Percentiles rank a stretch among this genome's conserved stretches.
phyloP scores from a whole-genome alignment of 371 early-diverging fungal genomes.

The Circinella minor region DNA sequence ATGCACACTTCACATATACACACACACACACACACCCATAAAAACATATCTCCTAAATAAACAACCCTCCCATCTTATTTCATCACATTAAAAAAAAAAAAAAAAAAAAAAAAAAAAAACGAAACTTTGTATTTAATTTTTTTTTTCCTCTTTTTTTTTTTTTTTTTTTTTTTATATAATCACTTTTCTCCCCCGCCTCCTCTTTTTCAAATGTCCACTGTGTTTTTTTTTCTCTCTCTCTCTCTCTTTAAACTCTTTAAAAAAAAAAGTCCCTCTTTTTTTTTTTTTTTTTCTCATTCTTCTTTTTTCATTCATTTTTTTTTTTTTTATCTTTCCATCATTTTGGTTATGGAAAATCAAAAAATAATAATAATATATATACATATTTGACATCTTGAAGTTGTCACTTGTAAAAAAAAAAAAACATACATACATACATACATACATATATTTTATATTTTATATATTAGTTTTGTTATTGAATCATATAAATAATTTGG shows the following conservation, averaged over 20 bases:
- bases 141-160: neutral
- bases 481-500: no score
- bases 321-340: no score
- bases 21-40: no score
- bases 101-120: neutral
- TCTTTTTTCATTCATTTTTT: no score
- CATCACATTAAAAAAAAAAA: neutral
- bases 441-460: neutral
- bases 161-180: neutral
- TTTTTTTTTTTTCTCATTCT: no score
- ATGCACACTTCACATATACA: no score
- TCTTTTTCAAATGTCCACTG: neutral
- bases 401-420: slow-evolving; percentile 4
- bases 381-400: neutral
- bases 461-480: no score
- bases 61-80: neutral
- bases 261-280: no score
- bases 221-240: slow-evolving; percentile 2
- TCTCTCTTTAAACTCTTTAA: neutral
- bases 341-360: no score
- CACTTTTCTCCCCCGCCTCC: neutral
- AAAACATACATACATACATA: neutral
- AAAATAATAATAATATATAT: neutral
- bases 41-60: no score
- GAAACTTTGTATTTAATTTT: slow-evolving; percentile 1